These are phyloP conservation scores for Akebia trifoliata DNA, from an alignment of 164 flowering plant species.

Conservation along the genomic window DNA sequence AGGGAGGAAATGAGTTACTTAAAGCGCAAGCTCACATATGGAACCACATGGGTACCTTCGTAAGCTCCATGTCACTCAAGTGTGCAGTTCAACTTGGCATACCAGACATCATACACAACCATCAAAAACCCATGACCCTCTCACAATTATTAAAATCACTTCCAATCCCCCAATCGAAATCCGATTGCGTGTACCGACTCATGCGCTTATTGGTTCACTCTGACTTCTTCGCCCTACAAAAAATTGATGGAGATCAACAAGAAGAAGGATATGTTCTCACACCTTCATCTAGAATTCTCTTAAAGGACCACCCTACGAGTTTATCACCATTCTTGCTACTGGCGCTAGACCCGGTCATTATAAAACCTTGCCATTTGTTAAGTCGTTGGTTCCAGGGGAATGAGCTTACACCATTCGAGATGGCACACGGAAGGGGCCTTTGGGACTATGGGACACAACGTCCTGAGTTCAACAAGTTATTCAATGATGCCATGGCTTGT, in stretches of 20 bases:
- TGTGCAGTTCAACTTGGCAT: slow-evolving; percentile 32
- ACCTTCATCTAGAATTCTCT: too few species aligned
- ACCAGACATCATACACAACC: slow-evolving; percentile 25
- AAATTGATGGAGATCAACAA: too few species aligned
- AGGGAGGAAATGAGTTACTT: too few species aligned
- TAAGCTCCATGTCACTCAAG: slow-evolving; percentile 32
- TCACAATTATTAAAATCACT: slow-evolving; percentile 18
- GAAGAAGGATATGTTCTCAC: too few species aligned
- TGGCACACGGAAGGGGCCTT: slow-evolving; percentile 19
- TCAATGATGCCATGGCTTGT: slow-evolving; percentile 30
- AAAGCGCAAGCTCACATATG: slow-evolving; percentile 28
- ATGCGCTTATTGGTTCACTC: slow-evolving; percentile 40
- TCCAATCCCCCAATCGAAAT: slow-evolving; percentile 13
- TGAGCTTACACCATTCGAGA: slow-evolving; percentile 23
- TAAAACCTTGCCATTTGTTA: slow-evolving; percentile 24
- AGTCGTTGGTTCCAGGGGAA: slow-evolving; percentile 17
- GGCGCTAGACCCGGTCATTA: slow-evolving; percentile 18
- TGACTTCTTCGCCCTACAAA: too few species aligned
- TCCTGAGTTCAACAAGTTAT: slow-evolving; percentile 8
- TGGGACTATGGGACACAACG: slow-evolving; percentile 17
- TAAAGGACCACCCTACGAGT: too few species aligned
- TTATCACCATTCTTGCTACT: too few species aligned
- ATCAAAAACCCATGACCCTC: slow-evolving; percentile 22
- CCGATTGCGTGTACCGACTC: slow-evolving; percentile 19
- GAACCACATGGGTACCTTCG: slow-evolving; percentile 21